Conservation (phyloP, 2,329 filamentous ascomycete genomes). For the Sclerotinia minor region DNA sequence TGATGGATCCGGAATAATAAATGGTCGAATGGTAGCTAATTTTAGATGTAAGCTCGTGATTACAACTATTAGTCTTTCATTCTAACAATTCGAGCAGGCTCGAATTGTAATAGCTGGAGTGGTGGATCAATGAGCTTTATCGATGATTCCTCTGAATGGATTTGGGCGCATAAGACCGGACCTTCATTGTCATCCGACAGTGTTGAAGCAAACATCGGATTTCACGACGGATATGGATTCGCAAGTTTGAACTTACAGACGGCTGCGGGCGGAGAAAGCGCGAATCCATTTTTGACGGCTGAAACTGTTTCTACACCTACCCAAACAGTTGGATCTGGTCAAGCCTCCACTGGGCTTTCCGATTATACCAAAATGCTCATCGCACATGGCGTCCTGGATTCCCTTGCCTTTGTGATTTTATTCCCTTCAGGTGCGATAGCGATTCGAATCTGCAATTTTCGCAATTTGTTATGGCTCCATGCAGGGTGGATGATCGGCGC, state of each 20-base stretch:
- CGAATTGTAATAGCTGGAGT: constrained; percentile 54
- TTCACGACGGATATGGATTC: constrained; percentile 47
- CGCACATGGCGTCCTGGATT: constrained; percentile 60
- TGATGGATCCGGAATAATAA: constrained; percentile 53
- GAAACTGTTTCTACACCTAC: constrained; percentile 11
- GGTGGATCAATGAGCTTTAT: constrained; percentile 54
- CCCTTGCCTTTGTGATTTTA: constrained; percentile 56
- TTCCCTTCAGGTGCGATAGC: constrained; percentile 62
- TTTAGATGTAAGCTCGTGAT: constrained; percentile 48
- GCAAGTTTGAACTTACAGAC: constrained; percentile 51
- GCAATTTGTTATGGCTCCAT: constrained; percentile 48
- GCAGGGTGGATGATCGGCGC: constrained; percentile 56
- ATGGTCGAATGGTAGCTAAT: constrained; percentile 57
- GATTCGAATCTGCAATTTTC: constrained; percentile 59
- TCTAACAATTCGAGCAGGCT: constrained; percentile 41
- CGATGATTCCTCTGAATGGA: constrained; percentile 48
- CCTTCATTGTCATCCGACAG: constrained; percentile 50
- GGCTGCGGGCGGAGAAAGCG: constrained; percentile 50
- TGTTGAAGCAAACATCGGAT: constrained; percentile 45
- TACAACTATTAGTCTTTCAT: background rate
- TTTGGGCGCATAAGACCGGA: constrained; percentile 51
- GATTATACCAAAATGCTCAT: constrained; percentile 25
- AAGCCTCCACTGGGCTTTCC: background rate
- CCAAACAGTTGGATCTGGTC: constrained; percentile 15
- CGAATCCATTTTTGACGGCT: constrained; percentile 34